A percentile compares a stretch with the other conserved stretches of the same genome.
phyloP scores from a whole-genome alignment of 2,329 filamentous ascomycete genomes.

The Fusarium longipes region DNA sequence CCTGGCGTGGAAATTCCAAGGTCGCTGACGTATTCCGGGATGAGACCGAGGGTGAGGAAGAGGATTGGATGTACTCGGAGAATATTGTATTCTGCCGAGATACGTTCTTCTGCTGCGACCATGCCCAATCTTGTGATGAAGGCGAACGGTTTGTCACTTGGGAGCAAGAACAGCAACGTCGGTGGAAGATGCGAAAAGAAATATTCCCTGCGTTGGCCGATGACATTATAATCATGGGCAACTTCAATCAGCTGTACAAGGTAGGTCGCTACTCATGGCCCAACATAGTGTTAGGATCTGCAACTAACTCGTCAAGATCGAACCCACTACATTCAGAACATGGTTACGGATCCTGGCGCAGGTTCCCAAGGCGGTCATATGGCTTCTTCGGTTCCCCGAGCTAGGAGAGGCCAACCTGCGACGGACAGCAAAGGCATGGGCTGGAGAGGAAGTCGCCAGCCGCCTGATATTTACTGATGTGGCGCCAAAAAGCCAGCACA shows the following conservation, averaged over 20 bases:
- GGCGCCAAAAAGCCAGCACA: conserved; percentile 93
- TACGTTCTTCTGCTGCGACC: conserved; percentile 98
- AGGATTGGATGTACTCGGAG: conserved; percentile 94
- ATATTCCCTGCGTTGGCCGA: conserved; percentile 86
- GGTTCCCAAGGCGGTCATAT: conserved; percentile 89
- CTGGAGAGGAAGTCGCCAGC: conserved; percentile 82
- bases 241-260: conserved; percentile 99
- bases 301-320: conserved; percentile 72
- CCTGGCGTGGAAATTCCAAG: conserved; percentile 78
- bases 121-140: conserved; percentile 87
- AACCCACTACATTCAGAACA: conserved; percentile 93
- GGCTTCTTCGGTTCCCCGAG: conserved; percentile 97
- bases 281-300: not conserved
- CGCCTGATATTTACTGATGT: conserved; percentile 97
- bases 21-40: conserved; percentile 75
- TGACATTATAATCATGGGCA: conserved; percentile 90
- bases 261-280: conserved; percentile 59
- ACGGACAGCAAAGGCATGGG: conserved; percentile 84
- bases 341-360: conserved; percentile 92
- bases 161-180: conserved; percentile 82
- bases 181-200: conserved; percentile 94
- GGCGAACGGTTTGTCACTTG: conserved; percentile 76
- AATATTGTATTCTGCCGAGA: conserved; percentile 95
- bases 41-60: conserved; percentile 74
- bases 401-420: conserved; percentile 87